Conservation (phyloP, 257 asterid genomes). For the Salvia splendens region DNA sequence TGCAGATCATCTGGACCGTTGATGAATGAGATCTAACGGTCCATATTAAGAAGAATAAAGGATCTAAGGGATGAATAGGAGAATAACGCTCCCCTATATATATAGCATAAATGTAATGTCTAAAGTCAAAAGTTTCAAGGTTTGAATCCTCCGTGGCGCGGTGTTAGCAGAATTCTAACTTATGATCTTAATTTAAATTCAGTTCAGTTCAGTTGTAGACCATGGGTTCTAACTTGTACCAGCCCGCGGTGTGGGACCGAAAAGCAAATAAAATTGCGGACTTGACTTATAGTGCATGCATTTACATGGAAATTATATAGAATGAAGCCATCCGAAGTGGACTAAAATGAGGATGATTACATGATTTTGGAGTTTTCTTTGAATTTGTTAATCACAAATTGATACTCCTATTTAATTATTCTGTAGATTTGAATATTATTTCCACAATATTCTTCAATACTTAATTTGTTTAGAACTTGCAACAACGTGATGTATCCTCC, state of each 20-base stretch:
- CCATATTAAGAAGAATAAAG: too few species aligned
- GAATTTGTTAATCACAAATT: background rate
- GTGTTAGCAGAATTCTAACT: too few species aligned
- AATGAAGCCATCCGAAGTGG: conserved; percentile 6
- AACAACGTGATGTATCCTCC: conserved; percentile 7
- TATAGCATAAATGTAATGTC: too few species aligned
- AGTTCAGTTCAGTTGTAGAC: too few species aligned
- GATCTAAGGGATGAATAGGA: too few species aligned
- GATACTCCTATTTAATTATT: background rate
- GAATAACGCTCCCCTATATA: too few species aligned
- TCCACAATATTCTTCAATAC: background rate
- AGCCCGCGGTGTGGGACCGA: background rate
- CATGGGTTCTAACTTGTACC: too few species aligned
- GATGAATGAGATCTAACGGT: too few species aligned
- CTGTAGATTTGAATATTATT: conserved; percentile 2
- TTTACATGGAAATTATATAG: background rate
- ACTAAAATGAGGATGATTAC: background rate
- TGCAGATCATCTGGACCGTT: too few species aligned
- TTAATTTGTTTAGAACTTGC: background rate
- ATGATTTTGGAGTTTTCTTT: background rate
- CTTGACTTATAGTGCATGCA: background rate
- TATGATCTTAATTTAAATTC: too few species aligned
- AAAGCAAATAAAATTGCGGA: conserved; percentile 15
- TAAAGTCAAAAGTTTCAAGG: too few species aligned
- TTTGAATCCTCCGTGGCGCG: too few species aligned